phyloP scores from a whole-genome alignment of 805 yeast species.

The Wickerhamomyces chambardii region DNA sequence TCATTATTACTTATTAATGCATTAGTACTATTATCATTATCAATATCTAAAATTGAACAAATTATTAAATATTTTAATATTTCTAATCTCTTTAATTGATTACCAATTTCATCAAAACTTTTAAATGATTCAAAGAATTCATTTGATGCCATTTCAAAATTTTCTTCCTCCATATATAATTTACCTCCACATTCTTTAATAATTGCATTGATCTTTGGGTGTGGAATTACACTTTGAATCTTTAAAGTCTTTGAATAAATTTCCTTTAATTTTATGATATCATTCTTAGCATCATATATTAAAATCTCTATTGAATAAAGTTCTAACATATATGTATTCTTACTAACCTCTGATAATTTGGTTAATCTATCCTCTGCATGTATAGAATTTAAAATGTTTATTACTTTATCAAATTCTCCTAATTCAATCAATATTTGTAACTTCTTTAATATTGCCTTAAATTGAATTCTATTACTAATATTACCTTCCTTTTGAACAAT shows the following conservation, averaged over 20 bases:
- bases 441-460: constrained; percentile 37
- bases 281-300: constrained; percentile 30
- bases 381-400: constrained; percentile 23
- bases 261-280: constrained; percentile 30
- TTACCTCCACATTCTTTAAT: constrained; percentile 72
- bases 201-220: constrained; percentile 68
- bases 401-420: constrained; percentile 22
- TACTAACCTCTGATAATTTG: constrained; percentile 35
- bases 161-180: constrained; percentile 48
- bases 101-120: constrained; percentile 59
- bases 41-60: constrained; percentile 33
- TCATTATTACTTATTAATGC: no score
- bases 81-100: constrained; percentile 42
- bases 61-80: constrained; percentile 55
- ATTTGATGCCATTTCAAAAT: constrained; percentile 48
- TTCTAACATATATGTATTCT: constrained; percentile 45
- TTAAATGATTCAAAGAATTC: constrained; percentile 48
- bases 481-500: constrained; percentile 14
- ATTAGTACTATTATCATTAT: no score
- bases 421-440: constrained; percentile 27
- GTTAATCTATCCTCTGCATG: no score
- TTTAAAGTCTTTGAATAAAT: constrained; percentile 39
- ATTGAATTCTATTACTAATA: constrained; percentile 31
- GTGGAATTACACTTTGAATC: constrained; percentile 59
- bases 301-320: constrained; percentile 60